Evolutionary conservation across 1,139 yeast species (phyloP).

Genomic region (Candida sanyaensis): DNA sequence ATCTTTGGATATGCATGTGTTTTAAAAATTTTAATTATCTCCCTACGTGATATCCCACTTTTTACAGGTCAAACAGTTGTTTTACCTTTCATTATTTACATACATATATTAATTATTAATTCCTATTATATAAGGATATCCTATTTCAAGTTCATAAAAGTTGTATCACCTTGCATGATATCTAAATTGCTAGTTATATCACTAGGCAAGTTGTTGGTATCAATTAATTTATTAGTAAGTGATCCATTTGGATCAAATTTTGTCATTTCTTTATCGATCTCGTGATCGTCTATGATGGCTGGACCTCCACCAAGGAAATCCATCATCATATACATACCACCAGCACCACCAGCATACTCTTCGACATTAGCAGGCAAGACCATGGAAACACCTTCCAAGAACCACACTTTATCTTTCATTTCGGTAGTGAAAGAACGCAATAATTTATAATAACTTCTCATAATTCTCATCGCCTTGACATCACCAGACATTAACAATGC

Average conservation of each 20-base stretch:
- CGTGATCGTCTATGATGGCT: conserved; percentile 44
- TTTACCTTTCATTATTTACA: not conserved
- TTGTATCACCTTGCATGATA: conserved; percentile 45
- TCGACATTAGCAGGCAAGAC: conserved; percentile 85
- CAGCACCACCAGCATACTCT: conserved; percentile 79
- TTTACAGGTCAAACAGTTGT: no score
- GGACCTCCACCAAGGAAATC: conserved; percentile 82
- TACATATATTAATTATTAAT: not conserved
- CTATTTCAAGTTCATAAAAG: conserved; percentile 17
- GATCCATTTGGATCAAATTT: conserved; percentile 45
- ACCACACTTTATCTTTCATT: conserved; percentile 91
- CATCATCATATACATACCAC: conserved; percentile 90
- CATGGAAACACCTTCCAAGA: conserved; percentile 85
- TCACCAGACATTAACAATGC: conserved; percentile 83
- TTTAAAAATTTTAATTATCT: not conserved
- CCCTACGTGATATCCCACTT: no score
- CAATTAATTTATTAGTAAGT: conserved; percentile 46
- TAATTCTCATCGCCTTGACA: conserved; percentile 81
- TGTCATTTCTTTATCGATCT: conserved; percentile 44
- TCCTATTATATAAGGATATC: not conserved
- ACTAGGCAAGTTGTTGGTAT: conserved; percentile 59
- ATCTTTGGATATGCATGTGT: not conserved
- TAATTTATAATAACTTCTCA: conserved; percentile 83
- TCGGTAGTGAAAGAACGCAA: conserved; percentile 80
- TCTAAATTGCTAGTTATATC: conserved; percentile 52